Percentiles rank a stretch among this genome's conserved stretches.
Conservation (phyloP, 1,284 basidiomycete species). For the Porogramme epimiltina region DNA sequence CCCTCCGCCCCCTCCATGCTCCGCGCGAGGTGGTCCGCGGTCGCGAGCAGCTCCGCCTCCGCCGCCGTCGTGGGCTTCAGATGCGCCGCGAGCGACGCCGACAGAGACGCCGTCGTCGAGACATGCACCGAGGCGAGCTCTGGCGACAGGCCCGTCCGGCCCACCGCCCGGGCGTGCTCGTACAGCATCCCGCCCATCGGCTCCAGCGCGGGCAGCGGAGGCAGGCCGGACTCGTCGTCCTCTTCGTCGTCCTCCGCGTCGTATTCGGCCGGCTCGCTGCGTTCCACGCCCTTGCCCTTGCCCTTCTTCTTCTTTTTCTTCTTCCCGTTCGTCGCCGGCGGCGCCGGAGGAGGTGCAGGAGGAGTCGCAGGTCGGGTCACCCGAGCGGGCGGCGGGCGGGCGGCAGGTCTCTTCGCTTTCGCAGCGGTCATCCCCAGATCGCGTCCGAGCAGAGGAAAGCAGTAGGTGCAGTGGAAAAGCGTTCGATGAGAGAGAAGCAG, state of each 20-base stretch:
- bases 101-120: slow-evolving; percentile 47
- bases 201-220: slow-evolving; percentile 30
- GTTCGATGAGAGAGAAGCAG: slow-evolving; percentile 9
- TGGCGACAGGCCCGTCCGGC: slow-evolving; percentile 41
- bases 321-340: slow-evolving; percentile 20
- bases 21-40: slow-evolving; percentile 57
- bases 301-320: slow-evolving; percentile 51
- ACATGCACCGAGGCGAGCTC: slow-evolving; percentile 51
- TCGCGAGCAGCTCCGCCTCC: slow-evolving; percentile 54
- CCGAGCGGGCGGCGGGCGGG: slow-evolving; percentile 17
- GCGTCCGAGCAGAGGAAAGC: slow-evolving; percentile 7
- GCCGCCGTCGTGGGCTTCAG: slow-evolving; percentile 40
- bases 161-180: slow-evolving; percentile 25
- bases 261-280: slow-evolving; percentile 13
- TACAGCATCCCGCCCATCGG: slow-evolving; percentile 28
- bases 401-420: slow-evolving; percentile 17
- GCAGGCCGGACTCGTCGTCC: slow-evolving; percentile 34
- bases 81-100: slow-evolving; percentile 38
- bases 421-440: slow-evolving; percentile 19
- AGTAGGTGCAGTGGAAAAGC: slow-evolving; percentile 5
- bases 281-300: slow-evolving; percentile 41
- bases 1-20: slow-evolving; percentile 50
- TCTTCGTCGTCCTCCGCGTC: slow-evolving; percentile 29
- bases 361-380: slow-evolving; percentile 19
- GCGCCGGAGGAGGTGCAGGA: slow-evolving; percentile 10